These are phyloP conservation scores for Auriscalpium vulgare DNA, from an alignment of 768 basidiomycete species.

Conservation along the genomic window DNA sequence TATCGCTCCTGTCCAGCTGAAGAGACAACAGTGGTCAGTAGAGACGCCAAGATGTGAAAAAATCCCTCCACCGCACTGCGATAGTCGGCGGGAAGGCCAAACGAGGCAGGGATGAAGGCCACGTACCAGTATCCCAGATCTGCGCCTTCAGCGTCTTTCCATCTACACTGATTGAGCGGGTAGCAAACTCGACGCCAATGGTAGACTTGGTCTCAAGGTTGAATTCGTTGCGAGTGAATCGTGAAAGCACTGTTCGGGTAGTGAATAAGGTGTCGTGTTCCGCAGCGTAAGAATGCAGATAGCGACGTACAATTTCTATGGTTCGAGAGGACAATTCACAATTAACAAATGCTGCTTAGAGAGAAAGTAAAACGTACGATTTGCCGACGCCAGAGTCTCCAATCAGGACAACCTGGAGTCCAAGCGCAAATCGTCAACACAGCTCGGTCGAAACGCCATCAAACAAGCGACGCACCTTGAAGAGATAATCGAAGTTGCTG, in stretches of 20 bases:
- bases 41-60: background rate
- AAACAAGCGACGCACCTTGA: conserved; percentile 67
- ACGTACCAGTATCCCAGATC: conserved; percentile 96
- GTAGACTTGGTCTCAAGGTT: conserved; percentile 98
- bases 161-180: conserved; percentile 91
- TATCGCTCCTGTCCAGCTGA: conserved; percentile 95
- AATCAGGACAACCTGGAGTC: conserved; percentile 85
- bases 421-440: background rate
- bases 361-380: conserved; percentile 61
- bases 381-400: conserved; percentile 99
- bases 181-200: conserved; percentile 98
- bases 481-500: conserved; percentile 97
- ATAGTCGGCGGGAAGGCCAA: background rate
- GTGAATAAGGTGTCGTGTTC: conserved; percentile 3
- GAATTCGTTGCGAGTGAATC: conserved; percentile 99
- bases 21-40: conserved; percentile 3
- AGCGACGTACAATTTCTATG: conserved; percentile 54
- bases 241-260: conserved; percentile 77
- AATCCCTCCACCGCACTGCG: background rate
- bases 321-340: conserved; percentile 1
- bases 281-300: background rate
- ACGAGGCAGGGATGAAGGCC: background rate
- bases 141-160: conserved; percentile 96
- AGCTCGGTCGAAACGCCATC: background rate
- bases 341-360: too few species aligned